phyloP scores from a whole-genome alignment of 495 filamentous ascomycete species.

The Hyaloscypha bicolor region DNA sequence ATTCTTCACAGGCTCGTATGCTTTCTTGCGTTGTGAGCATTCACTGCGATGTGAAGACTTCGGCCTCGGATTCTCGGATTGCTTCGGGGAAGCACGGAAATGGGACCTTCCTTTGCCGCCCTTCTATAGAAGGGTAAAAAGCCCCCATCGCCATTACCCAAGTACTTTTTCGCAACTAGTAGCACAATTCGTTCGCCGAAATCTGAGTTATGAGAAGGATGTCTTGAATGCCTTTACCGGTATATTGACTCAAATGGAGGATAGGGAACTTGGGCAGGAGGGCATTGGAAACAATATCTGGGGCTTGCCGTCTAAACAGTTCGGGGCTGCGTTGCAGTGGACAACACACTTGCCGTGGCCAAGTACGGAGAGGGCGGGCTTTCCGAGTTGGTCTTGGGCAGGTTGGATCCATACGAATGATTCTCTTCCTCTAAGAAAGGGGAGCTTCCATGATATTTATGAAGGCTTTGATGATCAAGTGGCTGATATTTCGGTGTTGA shows the following conservation, averaged over 20 bases:
- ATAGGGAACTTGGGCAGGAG: not conserved
- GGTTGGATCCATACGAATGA: not conserved
- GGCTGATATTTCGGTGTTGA: not conserved
- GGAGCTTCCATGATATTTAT: slow-evolving; percentile 4
- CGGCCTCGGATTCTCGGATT: not conserved
- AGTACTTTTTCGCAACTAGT: not conserved
- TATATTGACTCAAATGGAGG: not conserved
- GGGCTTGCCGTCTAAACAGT: not conserved
- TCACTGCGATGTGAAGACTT: slow-evolving; percentile 2
- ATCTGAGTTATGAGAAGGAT: not conserved
- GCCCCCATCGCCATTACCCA: not conserved
- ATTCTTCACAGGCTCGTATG: not conserved
- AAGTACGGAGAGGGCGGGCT: not conserved
- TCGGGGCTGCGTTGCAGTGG: not conserved
- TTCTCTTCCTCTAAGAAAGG: not conserved
- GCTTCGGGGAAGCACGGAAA: not conserved
- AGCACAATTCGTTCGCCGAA: not conserved
- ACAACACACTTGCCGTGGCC: not conserved
- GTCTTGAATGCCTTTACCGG: not conserved
- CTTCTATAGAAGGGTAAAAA: not conserved
- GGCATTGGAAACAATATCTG: not conserved
- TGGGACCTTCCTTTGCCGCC: not conserved
- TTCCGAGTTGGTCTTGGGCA: slow-evolving; percentile 7
- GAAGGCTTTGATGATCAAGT: slow-evolving; percentile 2
- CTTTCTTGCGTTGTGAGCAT: not conserved